Conservation (phyloP, 345 rosid species). For the Lenwebbia sp. region DNA sequence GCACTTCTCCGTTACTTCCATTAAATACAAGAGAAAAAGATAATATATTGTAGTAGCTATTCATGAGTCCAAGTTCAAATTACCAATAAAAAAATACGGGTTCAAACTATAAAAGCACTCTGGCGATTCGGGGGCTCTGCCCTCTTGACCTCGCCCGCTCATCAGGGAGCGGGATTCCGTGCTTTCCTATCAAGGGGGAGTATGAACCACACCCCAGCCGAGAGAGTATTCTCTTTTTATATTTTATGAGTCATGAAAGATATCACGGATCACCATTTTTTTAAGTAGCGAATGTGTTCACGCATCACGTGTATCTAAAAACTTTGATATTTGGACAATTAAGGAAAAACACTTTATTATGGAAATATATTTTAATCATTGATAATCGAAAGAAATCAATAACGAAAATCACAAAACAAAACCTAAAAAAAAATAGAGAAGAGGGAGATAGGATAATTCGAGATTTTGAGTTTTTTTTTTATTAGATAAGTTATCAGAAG, state of each 20-base stretch:
- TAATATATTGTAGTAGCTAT: no score
- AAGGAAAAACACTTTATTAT: background rate
- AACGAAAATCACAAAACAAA: background rate
- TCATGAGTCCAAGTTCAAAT: rapidly evolving
- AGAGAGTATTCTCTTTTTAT: background rate
- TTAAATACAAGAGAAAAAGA: no score
- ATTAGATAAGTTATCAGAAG: background rate
- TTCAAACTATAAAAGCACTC: no score
- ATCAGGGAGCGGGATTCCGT: no score
- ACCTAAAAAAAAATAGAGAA: rapidly evolving
- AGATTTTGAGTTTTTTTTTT: background rate
- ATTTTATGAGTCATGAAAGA: background rate
- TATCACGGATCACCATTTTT: background rate
- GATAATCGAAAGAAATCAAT: background rate
- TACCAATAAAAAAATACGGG: no score
- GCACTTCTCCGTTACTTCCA: no score
- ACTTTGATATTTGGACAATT: background rate
- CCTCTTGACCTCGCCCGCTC: no score
- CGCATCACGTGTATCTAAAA: background rate
- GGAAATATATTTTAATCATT: background rate
- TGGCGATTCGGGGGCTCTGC: no score
- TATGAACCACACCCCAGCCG: no score
- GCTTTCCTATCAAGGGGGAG: no score
- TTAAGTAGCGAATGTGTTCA: background rate
- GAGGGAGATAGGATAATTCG: background rate